Evolutionary conservation across 106 monocot species (phyloP).

Genomic region (Phalaenopsis equestris): DNA sequence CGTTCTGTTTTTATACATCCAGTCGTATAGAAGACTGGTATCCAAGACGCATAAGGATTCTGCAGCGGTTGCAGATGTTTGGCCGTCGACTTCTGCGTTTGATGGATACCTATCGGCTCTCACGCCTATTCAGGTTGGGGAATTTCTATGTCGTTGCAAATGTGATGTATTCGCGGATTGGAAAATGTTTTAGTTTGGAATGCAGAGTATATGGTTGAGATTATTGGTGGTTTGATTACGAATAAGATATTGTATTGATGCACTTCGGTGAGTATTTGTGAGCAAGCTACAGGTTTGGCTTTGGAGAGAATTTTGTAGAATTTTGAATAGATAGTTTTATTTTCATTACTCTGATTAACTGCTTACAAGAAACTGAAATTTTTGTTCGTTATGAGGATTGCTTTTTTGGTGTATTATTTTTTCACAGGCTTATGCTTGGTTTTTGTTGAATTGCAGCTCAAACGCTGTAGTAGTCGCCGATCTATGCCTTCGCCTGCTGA

Average conservation of each 20-base stretch:
- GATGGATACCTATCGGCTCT: constrained; percentile 61
- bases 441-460: constrained; percentile 49
- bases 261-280: neutral
- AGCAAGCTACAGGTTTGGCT: neutral
- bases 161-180: neutral
- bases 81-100: constrained; percentile 64
- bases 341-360: neutral
- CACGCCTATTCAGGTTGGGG: constrained; percentile 51
- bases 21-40: constrained; percentile 53
- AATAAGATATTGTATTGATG: neutral
- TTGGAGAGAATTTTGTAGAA: neutral
- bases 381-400: too few species aligned
- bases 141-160: neutral
- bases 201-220: neutral
- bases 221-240: neutral
- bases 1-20: constrained; percentile 45
- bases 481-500: constrained; percentile 88
- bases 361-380: neutral
- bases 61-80: constrained; percentile 51
- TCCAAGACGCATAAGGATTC: constrained; percentile 59
- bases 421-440: neutral
- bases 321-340: neutral
- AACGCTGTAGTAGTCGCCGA: constrained; percentile 79
- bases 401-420: neutral
- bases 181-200: neutral